Percentiles rank a stretch among this genome's conserved stretches.
Evolutionary conservation across 2,329 filamentous ascomycete genomes (phyloP).

Genomic region (Talaromyces amestolkiae): DNA sequence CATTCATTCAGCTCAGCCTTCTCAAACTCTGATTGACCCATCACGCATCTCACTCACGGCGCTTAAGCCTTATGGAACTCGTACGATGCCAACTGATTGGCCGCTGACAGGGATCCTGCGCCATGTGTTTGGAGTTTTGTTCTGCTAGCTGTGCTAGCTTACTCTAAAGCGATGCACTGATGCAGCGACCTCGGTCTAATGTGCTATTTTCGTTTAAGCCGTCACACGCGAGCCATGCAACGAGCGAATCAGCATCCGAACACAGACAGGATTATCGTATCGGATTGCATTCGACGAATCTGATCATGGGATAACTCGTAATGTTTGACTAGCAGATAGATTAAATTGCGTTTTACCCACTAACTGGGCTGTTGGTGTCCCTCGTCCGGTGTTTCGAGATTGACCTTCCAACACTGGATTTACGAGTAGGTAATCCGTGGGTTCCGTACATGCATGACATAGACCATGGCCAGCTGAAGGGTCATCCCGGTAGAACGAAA

Average conservation of each 20-base stretch:
- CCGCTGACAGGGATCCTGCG: neutral
- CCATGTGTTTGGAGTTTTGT: constrained; percentile 6
- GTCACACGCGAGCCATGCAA: neutral
- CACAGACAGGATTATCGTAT: neutral
- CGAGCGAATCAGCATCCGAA: neutral
- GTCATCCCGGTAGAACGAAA: neutral
- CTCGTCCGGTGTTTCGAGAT: constrained; percentile 1
- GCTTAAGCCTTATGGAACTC: constrained; percentile 4
- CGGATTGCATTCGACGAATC: neutral
- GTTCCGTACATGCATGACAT: constrained; percentile 1
- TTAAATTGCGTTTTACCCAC: constrained; percentile 3
- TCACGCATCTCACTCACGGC: neutral
- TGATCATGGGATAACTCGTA: neutral
- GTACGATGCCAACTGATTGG: neutral
- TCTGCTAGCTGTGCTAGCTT: neutral
- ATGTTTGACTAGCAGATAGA: neutral
- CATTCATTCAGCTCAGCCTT: constrained; percentile 5
- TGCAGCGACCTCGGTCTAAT: neutral
- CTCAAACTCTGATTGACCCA: constrained; percentile 4
- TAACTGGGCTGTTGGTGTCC: neutral
- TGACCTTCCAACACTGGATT: neutral
- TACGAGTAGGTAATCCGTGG: neutral
- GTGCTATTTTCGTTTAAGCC: neutral
- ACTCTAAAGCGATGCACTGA: neutral
- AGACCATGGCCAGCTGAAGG: constrained; percentile 1